Evolutionary conservation across 768 basidiomycete species (phyloP), one percentile per base, ranked within the genome.

Genomic region (Hydnum rufescens): DNA sequence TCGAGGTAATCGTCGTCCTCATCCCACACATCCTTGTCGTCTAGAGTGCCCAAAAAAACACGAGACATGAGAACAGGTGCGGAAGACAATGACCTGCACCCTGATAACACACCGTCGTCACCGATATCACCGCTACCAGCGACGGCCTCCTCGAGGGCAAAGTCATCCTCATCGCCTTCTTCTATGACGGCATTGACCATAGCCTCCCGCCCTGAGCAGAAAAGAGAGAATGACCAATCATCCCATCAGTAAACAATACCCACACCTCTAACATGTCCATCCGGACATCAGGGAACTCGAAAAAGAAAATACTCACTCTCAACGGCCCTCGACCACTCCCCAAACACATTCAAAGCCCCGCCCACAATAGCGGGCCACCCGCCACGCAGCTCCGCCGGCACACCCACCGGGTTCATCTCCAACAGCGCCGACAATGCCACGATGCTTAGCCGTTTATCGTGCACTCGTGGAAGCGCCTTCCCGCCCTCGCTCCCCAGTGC

Each of bases 1-100:
- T 90, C 86, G 42, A 88, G 70, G 62, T 89, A 92, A 4, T 81
- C 83, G 4, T 85, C 86, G 58, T 88, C 84, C 54, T 84, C 80
- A 60, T 90, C 87, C 78, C 82, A 88, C 16, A 89, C 84, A 63
- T 92, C 88, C 61, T 51, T 54, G 31, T 84, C 86, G 78, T 58
- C 55, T 32, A 25, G 48, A 36, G 30, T 25, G 6, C 4, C 6
- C 34, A 19, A 39, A 8, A 19, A 48, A 36, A 36, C 48, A 25
- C 22, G 47, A 32, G 43, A 4, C 42, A 25, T 22, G 43, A 34
- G 32, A 19, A 29, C 2, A 30, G 4, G 3, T 30, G 49, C 19
- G 3, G 19, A 4, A 31, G n/a, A 23, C n/a, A 26, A 22, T 16
- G 5, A 16, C 28, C 49, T 25, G 30, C 26, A 18, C n/a, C 18